Evolutionary conservation across 2,329 filamentous ascomycete genomes (phyloP).

Genomic region (Lasiodiplodia theobromae): DNA sequence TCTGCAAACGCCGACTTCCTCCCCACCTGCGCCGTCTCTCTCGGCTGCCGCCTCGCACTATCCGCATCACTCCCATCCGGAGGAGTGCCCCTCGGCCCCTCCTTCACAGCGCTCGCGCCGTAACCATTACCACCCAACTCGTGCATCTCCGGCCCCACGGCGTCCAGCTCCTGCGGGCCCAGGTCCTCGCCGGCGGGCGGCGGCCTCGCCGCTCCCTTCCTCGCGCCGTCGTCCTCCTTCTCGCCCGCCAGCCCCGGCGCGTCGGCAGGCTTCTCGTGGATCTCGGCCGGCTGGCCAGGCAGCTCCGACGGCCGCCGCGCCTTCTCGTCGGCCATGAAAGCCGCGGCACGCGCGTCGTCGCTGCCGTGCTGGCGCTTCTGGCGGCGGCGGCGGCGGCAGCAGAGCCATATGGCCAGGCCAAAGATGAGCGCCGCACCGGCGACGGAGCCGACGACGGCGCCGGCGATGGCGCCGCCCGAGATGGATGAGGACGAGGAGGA

Average conservation of each 20-base stretch:
- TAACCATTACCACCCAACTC: neutral
- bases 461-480: neutral
- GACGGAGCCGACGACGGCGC: constrained; percentile 23
- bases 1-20: constrained; percentile 8
- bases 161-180: neutral
- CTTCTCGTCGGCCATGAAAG: neutral
- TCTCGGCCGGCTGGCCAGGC: neutral
- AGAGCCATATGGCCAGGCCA: neutral
- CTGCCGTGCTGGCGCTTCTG: neutral
- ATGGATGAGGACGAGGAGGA: neutral
- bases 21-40: neutral
- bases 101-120: neutral
- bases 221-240: neutral
- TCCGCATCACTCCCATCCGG: neutral
- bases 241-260: neutral
- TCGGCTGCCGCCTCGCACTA: neutral
- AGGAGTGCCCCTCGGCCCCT: neutral
- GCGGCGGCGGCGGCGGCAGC: neutral
- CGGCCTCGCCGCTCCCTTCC: neutral
- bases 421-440: neutral
- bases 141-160: neutral
- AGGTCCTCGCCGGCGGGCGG: neutral
- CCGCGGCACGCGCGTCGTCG: neutral
- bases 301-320: neutral
- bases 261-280: neutral